Evolutionary conservation across 176 grass and related monocot genomes (phyloP), one percentile per base, ranked within the genome.

Genomic region (Oropetium thomaeum): DNA sequence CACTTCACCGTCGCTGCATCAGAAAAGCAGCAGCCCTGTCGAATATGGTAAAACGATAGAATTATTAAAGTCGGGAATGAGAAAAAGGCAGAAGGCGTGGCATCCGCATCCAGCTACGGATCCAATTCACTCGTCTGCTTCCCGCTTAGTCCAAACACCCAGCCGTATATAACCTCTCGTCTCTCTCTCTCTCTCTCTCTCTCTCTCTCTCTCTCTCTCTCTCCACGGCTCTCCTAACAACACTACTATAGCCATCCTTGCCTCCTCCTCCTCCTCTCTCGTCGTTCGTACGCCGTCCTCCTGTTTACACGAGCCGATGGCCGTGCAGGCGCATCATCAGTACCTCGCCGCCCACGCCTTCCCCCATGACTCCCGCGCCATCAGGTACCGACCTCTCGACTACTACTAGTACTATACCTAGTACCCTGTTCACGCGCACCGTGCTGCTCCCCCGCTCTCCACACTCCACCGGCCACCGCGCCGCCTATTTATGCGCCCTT

Each of bases 301-400:
- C 14, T 1, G 40, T 25, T 12, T 17, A 63, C 59, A 11, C 30
- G 58, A 15, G 22, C 29, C 30, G 17, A 90, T 90, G 88, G 84
- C 80, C 40, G 84, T 87, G 75, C 80, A 76, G 67, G 84, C 88
- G 29, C 45, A 17, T 47, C 44, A 49, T 20, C 45, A 78, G 59
- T 68, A 70, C 75, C 73, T 31, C 68, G 26, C 78, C 68, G 26
- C 78, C 72, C 39, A 68, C 63, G 47, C 70, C 65, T 79, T 72
- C 80, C 61, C 65, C 70, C 70, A 81, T 20, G 88, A 83, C 76
- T 68, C 61, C 47, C 54, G 88, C 73, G 45, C 44, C 79, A 58
- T 75, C 62, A 80, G 58, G 38, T 80, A 45, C 15, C 44, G 13
- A 16, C n/a, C 3, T 54, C 8, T 10, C 38, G 28, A 0, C 52